Conservation (phyloP, 306 rosid species). For the Cicer pinnatifidum region DNA sequence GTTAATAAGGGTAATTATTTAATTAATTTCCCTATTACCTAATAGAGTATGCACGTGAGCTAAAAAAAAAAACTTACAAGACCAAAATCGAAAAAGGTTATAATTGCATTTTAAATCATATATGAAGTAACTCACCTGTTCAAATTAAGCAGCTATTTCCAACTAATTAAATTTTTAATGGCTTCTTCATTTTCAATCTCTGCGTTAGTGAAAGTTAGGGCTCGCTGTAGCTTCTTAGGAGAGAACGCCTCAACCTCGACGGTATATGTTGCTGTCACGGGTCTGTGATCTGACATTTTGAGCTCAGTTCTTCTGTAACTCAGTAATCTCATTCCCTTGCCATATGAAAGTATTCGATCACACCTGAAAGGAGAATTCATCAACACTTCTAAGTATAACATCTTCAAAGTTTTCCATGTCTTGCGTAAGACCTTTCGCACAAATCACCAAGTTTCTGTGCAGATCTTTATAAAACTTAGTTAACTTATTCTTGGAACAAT, state of each 20-base stretch:
- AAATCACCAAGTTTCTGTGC: too few species aligned
- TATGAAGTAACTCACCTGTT: slow-evolving; percentile 52
- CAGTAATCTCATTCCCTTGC: slow-evolving; percentile 76
- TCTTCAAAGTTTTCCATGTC: slow-evolving; percentile 2
- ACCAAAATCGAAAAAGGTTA: too few species aligned
- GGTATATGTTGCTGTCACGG: slow-evolving; percentile 82
- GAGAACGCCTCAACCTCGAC: slow-evolving; percentile 87
- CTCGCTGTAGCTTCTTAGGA: slow-evolving; percentile 79
- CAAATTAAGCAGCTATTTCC: slow-evolving; percentile 52
- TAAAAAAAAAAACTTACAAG: too few species aligned
- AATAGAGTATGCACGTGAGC: too few species aligned
- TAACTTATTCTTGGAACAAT: background rate
- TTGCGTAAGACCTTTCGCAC: background rate
- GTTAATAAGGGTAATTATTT: too few species aligned
- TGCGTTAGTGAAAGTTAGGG: slow-evolving; percentile 86
- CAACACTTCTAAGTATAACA: background rate
- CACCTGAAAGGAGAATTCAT: slow-evolving; percentile 69
- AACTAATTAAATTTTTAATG: slow-evolving; percentile 44
- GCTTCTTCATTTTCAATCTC: slow-evolving; percentile 75
- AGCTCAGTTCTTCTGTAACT: slow-evolving; percentile 67
- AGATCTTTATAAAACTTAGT: background rate
- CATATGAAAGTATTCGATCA: slow-evolving; percentile 86
- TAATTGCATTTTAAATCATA: background rate
- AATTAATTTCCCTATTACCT: too few species aligned
- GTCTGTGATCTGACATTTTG: slow-evolving; percentile 87